These are phyloP conservation scores for Rhazya stricta DNA, from an alignment of 257 asterid species.

Conservation along the genomic window DNA sequence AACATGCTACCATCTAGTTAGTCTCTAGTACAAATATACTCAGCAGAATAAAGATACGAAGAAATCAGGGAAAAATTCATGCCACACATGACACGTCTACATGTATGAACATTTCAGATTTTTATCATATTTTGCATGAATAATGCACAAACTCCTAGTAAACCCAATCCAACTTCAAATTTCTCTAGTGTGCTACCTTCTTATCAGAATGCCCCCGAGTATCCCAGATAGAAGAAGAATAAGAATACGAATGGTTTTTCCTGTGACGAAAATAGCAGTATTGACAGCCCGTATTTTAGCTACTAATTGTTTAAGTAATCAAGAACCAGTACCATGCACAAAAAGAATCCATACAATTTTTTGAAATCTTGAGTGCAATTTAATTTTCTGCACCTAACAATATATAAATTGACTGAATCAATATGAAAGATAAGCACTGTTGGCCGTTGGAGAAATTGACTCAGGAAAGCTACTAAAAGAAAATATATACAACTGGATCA, in stretches of 20 bases:
- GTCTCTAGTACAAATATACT: not conserved
- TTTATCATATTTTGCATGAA: not conserved
- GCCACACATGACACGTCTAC: no score
- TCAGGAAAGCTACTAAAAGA: not conserved
- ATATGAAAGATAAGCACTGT: not conserved
- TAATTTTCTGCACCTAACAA: not conserved
- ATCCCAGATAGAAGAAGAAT: no score
- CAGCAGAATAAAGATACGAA: not conserved
- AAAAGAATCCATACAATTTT: not conserved
- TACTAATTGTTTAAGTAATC: not conserved
- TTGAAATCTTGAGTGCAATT: not conserved
- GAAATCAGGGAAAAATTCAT: not conserved
- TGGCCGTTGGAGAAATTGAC: not conserved
- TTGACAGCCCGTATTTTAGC: no score
- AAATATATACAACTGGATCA: slow-evolving; percentile 56
- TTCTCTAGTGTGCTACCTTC: not conserved
- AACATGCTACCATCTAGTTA: not conserved
- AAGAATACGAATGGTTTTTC: no score
- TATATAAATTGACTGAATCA: not conserved
- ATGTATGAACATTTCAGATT: not conserved
- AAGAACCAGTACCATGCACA: not conserved
- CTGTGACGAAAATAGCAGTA: no score
- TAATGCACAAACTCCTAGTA: no score
- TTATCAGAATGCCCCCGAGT: no score
- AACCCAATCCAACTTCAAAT: not conserved